These are phyloP conservation scores for Endoconidiophora laricicola DNA, from an alignment of 2,329 filamentous ascomycete species.

Conservation along the genomic window DNA sequence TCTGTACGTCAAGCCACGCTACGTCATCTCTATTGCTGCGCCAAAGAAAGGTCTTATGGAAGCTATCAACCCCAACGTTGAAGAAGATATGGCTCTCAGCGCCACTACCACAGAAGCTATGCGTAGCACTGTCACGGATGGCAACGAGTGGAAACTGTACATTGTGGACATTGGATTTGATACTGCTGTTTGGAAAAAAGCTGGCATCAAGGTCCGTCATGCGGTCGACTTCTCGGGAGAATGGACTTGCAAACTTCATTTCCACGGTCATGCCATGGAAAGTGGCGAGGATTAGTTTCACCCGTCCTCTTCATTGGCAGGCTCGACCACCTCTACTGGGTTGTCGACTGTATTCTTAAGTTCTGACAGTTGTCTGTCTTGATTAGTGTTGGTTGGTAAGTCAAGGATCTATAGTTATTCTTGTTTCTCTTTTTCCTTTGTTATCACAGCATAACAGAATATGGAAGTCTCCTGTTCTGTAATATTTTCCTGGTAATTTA, in stretches of 20 bases:
- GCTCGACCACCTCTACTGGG: no score
- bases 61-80: conserved; percentile 37
- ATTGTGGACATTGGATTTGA: conserved; percentile 78
- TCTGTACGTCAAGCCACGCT: conserved; percentile 65
- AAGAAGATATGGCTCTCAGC: conserved; percentile 11
- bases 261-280: conserved; percentile 23
- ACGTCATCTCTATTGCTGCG: conserved; percentile 70
- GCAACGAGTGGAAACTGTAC: conserved; percentile 59
- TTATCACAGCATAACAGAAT: not conserved
- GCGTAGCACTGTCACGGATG: conserved; percentile 21
- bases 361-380: no score
- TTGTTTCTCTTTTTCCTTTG: not conserved
- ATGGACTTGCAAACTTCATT: conserved; percentile 63
- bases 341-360: no score
- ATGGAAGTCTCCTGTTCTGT: not conserved
- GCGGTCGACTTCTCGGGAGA: conserved; percentile 77
- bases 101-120: conserved; percentile 15
- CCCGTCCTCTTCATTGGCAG: no score
- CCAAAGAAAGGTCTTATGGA: conserved; percentile 74
- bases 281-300: conserved; percentile 2
- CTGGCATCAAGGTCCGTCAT: conserved; percentile 61
- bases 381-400: not conserved
- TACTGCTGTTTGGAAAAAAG: conserved; percentile 69
- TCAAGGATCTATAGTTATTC: not conserved
- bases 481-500: not conserved